Conservation (phyloP, 1,139 yeast species). For the Eremothecium sinecaudum region DNA sequence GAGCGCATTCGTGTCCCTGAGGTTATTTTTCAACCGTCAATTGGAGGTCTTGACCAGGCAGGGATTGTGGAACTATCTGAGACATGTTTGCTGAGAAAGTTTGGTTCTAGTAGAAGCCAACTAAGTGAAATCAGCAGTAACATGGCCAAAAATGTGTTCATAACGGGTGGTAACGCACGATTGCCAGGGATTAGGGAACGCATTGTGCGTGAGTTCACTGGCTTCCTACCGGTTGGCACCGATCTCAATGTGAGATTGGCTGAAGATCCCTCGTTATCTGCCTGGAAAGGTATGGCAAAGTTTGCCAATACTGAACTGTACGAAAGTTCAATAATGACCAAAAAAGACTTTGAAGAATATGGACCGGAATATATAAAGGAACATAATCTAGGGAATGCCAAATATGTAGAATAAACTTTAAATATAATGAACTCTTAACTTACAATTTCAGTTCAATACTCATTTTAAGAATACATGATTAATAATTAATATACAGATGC, state of each 20-base stretch:
- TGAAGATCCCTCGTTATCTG: conserved; percentile 58
- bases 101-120: conserved; percentile 45
- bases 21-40: conserved; percentile 83
- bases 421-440: background rate
- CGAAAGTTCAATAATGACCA: conserved; percentile 45
- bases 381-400: conserved; percentile 63
- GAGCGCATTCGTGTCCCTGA: conserved; percentile 93
- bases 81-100: conserved; percentile 53
- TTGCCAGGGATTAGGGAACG: conserved; percentile 61
- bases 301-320: conserved; percentile 53
- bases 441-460: background rate
- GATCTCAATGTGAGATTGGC: conserved; percentile 58
- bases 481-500: conserved; percentile 6
- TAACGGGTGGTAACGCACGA: conserved; percentile 78
- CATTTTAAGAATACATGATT: conserved; percentile 3
- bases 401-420: conserved; percentile 18
- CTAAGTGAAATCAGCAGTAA: conserved; percentile 24
- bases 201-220: conserved; percentile 53
- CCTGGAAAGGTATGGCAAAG: conserved; percentile 92
- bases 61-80: conserved; percentile 73
- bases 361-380: conserved; percentile 88
- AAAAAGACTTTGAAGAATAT: conserved; percentile 71
- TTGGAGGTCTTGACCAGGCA: conserved; percentile 93
- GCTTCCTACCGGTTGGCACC: conserved; percentile 61
- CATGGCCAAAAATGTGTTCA: conserved; percentile 53